These are phyloP conservation scores for Penicillium sp. DNA, from an alignment of 2,329 filamentous ascomycete genomes.

Conservation along the genomic window DNA sequence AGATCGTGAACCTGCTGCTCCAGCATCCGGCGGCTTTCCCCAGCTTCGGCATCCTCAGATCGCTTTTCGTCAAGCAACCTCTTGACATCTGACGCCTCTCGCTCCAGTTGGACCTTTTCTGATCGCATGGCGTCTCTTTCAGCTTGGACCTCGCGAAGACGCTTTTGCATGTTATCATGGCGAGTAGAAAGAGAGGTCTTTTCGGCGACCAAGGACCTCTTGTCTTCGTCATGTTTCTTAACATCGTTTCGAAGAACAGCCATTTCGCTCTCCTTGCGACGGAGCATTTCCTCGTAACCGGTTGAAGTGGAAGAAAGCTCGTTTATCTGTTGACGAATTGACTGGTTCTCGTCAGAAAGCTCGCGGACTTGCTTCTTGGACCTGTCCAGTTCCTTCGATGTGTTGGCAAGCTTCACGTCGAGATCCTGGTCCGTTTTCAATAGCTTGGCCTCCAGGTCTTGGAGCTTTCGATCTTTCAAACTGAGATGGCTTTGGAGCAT, in stretches of 20 bases:
- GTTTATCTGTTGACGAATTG: conserved; percentile 78
- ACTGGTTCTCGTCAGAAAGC: conserved; percentile 74
- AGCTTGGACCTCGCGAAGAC: conserved; percentile 80
- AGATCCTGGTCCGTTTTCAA: conserved; percentile 84
- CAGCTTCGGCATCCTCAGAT: conserved; percentile 82
- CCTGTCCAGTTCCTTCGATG: conserved; percentile 75
- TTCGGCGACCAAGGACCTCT: conserved; percentile 74
- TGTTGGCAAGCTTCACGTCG: conserved; percentile 75
- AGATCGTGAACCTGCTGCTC: conserved; percentile 85
- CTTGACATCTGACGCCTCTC: conserved; percentile 86
- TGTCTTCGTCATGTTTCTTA: conserved; percentile 78
- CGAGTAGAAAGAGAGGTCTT: conserved; percentile 68
- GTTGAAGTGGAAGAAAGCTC: conserved; percentile 89
- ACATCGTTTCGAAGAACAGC: conserved; percentile 80
- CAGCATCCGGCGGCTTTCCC: conserved; percentile 75
- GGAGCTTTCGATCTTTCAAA: conserved; percentile 83
- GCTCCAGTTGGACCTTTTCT: conserved; percentile 78
- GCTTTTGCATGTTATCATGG: conserved; percentile 73
- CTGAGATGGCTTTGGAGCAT: conserved; percentile 87
- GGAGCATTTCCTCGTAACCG: conserved; percentile 89
- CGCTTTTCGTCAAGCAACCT: conserved; percentile 81
- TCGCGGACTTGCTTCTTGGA: conserved; percentile 73
- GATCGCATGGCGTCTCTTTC: conserved; percentile 83
- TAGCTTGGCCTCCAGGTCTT: conserved; percentile 81
- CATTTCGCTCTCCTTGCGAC: conserved; percentile 91